Evolutionary conservation across 169 alveolate species (phyloP), one percentile per base, ranked within the genome.

Genomic region (Plasmodium coatneyi): DNA sequence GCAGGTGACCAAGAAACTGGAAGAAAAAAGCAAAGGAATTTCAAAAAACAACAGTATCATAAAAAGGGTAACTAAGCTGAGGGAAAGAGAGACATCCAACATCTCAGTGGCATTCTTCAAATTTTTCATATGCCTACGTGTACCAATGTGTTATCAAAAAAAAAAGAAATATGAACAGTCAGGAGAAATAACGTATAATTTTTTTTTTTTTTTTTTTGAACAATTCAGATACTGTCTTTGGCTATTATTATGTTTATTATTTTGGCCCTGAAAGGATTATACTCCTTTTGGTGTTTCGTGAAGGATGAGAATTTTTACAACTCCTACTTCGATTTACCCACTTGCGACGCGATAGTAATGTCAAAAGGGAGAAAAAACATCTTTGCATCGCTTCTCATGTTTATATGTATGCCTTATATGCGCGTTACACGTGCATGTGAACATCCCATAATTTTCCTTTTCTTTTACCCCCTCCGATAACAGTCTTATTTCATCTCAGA

Each of bases 1-100:
- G 78, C 52, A 84, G 93, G 93, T 84, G 43, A 84, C 93, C 16
- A 34, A 74, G n/a, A 84, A 84, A 49, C 41, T 84, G 80, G 80
- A 76, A 49, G 93, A 84, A 41, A 84, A 84, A 39, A 76, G 79
- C 49, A 84, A 84, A 34, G 93, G 93, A 34, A 74, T 74, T 74
- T 49, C 86, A 16, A 74, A 74, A 84, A 84, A 54, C 32, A 78
- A 66, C 43, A 74, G 80, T 25, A 84, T 84, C 49, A 56, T 78
- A 52, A 74, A 49, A 72, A 46, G 93, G 84, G 93, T 84, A 84
- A 84, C 46, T 52, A 49, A 25, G 3, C 36, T 25, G 19, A 9
- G 78, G 56, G 22, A 6, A 9, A 81, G 34, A 49, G 39, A 81
- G 22, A 28, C 30, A 49, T 0, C 1, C 14, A 49, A 49, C 12